Evolutionary conservation across 208 protist genomes (phyloP).

Genomic region (Leishmania martiniquensis): DNA sequence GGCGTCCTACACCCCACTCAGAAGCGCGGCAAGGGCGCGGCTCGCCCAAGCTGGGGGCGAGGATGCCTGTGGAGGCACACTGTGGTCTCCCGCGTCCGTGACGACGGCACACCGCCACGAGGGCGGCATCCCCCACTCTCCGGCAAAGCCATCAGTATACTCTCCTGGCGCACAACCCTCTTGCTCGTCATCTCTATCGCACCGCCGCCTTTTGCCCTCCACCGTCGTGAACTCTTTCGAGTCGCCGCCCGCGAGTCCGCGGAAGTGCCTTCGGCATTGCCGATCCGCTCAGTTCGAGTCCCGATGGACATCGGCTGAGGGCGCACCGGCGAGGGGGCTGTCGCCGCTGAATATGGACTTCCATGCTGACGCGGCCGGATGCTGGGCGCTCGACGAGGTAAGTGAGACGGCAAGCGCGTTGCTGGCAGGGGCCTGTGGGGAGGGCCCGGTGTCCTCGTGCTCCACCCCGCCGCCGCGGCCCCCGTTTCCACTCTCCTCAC

Average conservation of each 20-base stretch:
- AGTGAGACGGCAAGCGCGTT: neutral
- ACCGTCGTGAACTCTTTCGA: neutral
- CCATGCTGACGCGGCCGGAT: neutral
- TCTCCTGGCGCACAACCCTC: neutral
- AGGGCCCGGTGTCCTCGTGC: neutral
- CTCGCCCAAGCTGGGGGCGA: no score
- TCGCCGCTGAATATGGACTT: neutral
- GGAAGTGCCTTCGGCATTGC: neutral
- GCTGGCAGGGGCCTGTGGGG: neutral
- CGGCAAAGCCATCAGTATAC: neutral
- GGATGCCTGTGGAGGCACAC: neutral
- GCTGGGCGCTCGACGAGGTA: neutral
- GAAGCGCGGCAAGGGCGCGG: no score
- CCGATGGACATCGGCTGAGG: neutral
- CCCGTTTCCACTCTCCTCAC: neutral
- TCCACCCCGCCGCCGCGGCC: neutral
- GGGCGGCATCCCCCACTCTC: neutral
- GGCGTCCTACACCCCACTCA: neutral
- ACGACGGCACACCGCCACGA: neutral
- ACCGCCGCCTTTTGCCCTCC: neutral
- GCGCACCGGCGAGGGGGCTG: neutral
- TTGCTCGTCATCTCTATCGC: neutral
- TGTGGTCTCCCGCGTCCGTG: neutral
- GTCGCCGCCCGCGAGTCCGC: neutral
- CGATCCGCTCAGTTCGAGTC: neutral